Evolutionary conservation across 192 early-diverging fungal genomes (phyloP).

Genomic region (Cetraspora pellucida): DNA sequence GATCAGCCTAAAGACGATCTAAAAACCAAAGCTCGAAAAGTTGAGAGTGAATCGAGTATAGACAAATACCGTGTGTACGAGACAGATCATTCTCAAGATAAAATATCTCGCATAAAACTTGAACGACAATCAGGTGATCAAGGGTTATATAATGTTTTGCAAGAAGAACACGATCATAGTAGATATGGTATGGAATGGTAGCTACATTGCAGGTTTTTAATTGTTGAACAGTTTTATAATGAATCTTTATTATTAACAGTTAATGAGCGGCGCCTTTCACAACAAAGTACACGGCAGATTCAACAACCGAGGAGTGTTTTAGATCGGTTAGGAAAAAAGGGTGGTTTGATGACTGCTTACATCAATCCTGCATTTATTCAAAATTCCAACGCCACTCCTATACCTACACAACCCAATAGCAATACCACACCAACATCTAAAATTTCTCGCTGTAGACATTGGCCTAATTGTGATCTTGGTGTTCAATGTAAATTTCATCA

Average conservation of each 20-base stretch:
- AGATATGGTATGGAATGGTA: constrained; percentile 11
- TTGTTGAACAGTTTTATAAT: background rate
- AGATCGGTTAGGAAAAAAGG: constrained; percentile 33
- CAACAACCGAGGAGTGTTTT: constrained; percentile 27
- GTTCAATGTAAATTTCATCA: constrained; percentile 44
- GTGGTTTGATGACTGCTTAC: constrained; percentile 30
- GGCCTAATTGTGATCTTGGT: constrained; percentile 47
- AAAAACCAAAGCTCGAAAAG: constrained; percentile 24
- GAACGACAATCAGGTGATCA: constrained; percentile 10
- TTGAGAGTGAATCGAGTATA: constrained; percentile 13
- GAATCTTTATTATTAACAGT: constrained; percentile 3
- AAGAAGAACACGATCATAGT: background rate
- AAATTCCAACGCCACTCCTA: background rate
- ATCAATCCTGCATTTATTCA: constrained; percentile 35
- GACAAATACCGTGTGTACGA: constrained; percentile 6
- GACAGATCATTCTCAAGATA: background rate
- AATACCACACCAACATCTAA: constrained; percentile 25
- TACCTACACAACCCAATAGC: background rate
- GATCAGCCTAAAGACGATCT: constrained; percentile 19
- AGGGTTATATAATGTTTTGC: background rate
- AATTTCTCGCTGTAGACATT: constrained; percentile 41
- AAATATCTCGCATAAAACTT: background rate
- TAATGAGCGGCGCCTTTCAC: constrained; percentile 13
- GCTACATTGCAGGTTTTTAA: background rate
- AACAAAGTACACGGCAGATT: background rate